Evolutionary conservation across 1,284 basidiomycete species (phyloP).

Genomic region (Ustilago shanxiensis): DNA sequence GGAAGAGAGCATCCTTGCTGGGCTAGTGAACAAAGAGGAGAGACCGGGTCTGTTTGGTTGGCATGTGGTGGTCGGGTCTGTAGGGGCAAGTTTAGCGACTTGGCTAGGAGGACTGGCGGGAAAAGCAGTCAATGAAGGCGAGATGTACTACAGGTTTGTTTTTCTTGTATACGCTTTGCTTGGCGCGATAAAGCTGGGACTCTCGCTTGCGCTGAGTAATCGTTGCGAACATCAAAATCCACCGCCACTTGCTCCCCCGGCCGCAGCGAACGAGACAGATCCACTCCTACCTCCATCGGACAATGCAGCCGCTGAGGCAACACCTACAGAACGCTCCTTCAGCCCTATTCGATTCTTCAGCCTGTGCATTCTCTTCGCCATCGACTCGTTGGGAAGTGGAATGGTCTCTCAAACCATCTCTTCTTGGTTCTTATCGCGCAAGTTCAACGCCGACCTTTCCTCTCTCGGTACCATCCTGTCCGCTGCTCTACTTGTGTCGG

Average conservation of each 20-base stretch:
- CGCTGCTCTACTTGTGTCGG: conserved; percentile 19
- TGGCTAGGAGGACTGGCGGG: conserved; percentile 21
- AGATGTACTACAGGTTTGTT: conserved; percentile 15
- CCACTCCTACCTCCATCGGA: conserved; percentile 12
- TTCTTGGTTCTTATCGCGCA: conserved; percentile 32
- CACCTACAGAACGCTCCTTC: background rate
- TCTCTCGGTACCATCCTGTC: conserved; percentile 27
- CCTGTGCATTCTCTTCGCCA: conserved; percentile 29
- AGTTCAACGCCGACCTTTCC: conserved; percentile 27
- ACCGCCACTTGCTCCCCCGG: too few species aligned
- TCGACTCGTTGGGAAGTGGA: conserved; percentile 29
- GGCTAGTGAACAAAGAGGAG: conserved; percentile 23
- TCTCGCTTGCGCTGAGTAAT: conserved; percentile 18
- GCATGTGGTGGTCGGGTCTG: conserved; percentile 24
- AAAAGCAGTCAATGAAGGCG: background rate
- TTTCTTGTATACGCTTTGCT: conserved; percentile 27
- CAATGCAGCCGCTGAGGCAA: background rate
- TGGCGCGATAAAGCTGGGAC: conserved; percentile 21
- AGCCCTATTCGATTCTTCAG: conserved; percentile 5
- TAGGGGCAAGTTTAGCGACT: conserved; percentile 28
- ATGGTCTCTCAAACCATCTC: conserved; percentile 33
- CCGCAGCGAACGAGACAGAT: conserved; percentile 12
- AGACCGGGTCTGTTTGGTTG: conserved; percentile 24
- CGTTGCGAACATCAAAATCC: conserved; percentile 10
- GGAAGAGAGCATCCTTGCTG: conserved; percentile 27